Base-by-base conservation (phyloP, 2,329 filamentous ascomycete species). In the Cladosporium sp. region DNA sequence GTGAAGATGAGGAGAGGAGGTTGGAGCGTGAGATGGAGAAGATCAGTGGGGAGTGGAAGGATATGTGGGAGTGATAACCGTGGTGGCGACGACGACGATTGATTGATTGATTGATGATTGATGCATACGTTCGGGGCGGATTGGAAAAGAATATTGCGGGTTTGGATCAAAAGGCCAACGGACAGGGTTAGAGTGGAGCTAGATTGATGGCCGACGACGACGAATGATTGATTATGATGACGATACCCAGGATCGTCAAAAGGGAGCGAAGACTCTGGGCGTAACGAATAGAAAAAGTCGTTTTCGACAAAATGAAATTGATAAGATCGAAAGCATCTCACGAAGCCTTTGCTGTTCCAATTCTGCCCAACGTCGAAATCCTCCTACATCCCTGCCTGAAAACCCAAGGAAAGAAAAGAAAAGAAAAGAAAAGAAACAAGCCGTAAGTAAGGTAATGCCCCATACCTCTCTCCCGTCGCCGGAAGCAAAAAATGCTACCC, bases 1-100 rank as follows among this genome's bases (percentile, higher is more conserved):
- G 81, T 68, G 76, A 88, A 64, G 78, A 86, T 61, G 79, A 82
- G 58, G 85, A 90, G 71, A 82, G 80, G 73, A 82, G 80, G 67
- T 84, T 87, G 76, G 88, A 81, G 65, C 74, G 71, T 51, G 82
- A 86, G 69, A 74, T 86, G 70, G 78, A 80, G 70, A 80, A 79
- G 72, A 81, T 85, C 65, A 74, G 79, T 44, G 79, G 81, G 65
- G 81, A 84, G 67, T 87, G 85, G 85, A 70, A 71, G 69, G 81
- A 77, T 70, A 76, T 77, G 60, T 84, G 81, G 80, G 85, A 86
- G 70, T 78, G 63, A 71, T 49, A 10, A 30, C 2, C 1, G n/a
- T 30, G 21, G 12, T 28, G 21, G 14, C 21, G 24, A 41, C n/a
- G 38, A 41, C 14, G 12, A n/a, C 14, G 38, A 41, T 41, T 41